Conservation (phyloP, 208 protist genomes). For the Zelonia costaricensis region DNA sequence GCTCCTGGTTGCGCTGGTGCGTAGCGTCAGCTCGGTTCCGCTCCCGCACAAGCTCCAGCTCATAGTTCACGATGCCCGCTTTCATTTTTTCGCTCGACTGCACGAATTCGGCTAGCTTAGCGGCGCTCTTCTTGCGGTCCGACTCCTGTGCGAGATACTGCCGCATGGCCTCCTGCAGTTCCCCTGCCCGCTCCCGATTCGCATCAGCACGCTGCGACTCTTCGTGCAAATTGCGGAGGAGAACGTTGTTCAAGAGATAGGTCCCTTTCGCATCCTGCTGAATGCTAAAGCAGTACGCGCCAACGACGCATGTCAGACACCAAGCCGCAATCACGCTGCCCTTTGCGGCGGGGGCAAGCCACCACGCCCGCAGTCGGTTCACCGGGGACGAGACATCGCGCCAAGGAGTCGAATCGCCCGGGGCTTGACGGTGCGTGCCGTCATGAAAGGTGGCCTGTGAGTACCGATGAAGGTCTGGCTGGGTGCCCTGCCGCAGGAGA, state of each 20-base stretch:
- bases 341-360: conserved; percentile 79
- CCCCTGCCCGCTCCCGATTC: conserved; percentile 55
- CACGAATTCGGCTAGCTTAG: conserved; percentile 34
- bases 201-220: conserved; percentile 76
- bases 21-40: conserved; percentile 53
- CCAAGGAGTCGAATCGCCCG: conserved; percentile 88
- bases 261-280: conserved; percentile 87
- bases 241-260: conserved; percentile 87
- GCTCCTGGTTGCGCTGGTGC: conserved; percentile 66
- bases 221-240: conserved; percentile 82
- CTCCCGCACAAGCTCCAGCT: conserved; percentile 73
- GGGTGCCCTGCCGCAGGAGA: conserved; percentile 36
- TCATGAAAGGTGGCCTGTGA: conserved; percentile 87
- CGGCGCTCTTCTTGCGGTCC: conserved; percentile 26
- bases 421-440: conserved; percentile 78
- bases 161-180: conserved; percentile 63
- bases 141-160: conserved; percentile 34
- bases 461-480: conserved; percentile 82
- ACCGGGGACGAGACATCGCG: conserved; percentile 78
- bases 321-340: conserved; percentile 83
- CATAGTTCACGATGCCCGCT: conserved; percentile 73
- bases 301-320: conserved; percentile 74
- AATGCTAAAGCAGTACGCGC: conserved; percentile 82
- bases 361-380: conserved; percentile 74
- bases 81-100: conserved; percentile 38